Evolutionary conservation across 1,139 yeast genomes (phyloP).

Genomic region (Blastobotrys ciferrii): DNA sequence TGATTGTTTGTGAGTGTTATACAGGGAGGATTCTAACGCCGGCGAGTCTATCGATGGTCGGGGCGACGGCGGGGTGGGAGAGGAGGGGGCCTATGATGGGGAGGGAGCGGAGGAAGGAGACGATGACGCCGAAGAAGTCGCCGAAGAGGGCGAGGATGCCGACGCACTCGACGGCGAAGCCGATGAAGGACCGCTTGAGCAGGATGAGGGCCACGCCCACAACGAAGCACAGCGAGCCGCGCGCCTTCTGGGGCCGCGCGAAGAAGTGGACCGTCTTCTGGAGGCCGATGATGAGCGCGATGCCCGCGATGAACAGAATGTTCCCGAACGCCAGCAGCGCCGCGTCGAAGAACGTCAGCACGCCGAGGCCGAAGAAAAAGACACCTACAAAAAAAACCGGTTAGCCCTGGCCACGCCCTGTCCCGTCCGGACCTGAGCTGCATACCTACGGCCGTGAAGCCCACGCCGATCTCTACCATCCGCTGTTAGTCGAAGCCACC

Average conservation of each 20-base stretch:
- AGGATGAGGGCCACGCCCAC: conserved; percentile 75
- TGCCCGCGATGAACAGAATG: conserved; percentile 74
- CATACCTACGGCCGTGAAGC: conserved; percentile 85
- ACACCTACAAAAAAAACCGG: conserved; percentile 41
- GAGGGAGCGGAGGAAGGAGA: conserved; percentile 82
- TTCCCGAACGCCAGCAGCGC: conserved; percentile 89
- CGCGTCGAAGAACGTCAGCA: conserved; percentile 83
- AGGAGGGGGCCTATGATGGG: conserved; percentile 87
- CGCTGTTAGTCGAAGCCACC: background rate
- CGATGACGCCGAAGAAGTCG: conserved; percentile 84
- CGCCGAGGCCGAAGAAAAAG: conserved; percentile 71
- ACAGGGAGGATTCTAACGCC: conserved; percentile 66
- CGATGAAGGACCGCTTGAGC: conserved; percentile 73
- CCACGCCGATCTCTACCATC: conserved; percentile 79
- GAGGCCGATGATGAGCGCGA: conserved; percentile 82
- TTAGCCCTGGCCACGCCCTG: too few relatives aligned
- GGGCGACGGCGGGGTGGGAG: conserved; percentile 80
- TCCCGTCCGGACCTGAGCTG: too few relatives aligned
- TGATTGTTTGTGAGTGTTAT: conserved; percentile 31
- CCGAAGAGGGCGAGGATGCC: conserved; percentile 91
- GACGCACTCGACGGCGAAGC: conserved; percentile 78
- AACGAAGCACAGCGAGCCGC: conserved; percentile 79
- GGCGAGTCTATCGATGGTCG: conserved; percentile 60
- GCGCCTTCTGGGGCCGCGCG: conserved; percentile 78
- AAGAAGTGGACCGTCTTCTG: conserved; percentile 80